A percentile compares a stretch with the other conserved stretches of the same genome.
These are phyloP conservation scores for Cyberlindnera amylophila DNA, from an alignment of 805 yeast species.

Conservation along the genomic window DNA sequence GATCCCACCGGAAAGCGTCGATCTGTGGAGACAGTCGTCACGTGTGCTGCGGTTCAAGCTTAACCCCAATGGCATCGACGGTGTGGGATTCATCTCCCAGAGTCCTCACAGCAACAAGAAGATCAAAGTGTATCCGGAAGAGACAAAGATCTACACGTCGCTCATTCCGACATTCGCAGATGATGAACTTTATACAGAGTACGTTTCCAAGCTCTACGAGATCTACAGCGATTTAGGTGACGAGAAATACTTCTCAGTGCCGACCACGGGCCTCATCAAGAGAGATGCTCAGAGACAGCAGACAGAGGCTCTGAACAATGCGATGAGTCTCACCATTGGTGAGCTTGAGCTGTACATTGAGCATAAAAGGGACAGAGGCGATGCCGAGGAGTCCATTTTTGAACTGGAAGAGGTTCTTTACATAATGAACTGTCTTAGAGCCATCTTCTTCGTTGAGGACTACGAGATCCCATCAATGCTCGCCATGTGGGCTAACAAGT, in stretches of 20 bases:
- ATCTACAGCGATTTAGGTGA: constrained; percentile 47
- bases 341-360: constrained; percentile 34
- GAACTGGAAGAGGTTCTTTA: constrained; percentile 44
- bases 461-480: constrained; percentile 39
- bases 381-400: constrained; percentile 27
- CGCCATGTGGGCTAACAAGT: constrained; percentile 63
- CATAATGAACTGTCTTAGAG: constrained; percentile 55
- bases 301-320: constrained; percentile 32
- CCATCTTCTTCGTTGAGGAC: constrained; percentile 40
- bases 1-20: constrained; percentile 30
- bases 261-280: constrained; percentile 37
- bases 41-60: constrained; percentile 41
- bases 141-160: constrained; percentile 41
- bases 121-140: constrained; percentile 33
- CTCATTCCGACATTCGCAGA: constrained; percentile 36
- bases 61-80: constrained; percentile 42
- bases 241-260: constrained; percentile 38
- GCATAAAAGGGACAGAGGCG: constrained; percentile 30
- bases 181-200: constrained; percentile 40
- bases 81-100: constrained; percentile 37
- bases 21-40: constrained; percentile 32
- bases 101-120: constrained; percentile 23
- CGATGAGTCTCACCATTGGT: constrained; percentile 31
- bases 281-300: constrained; percentile 33
- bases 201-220: constrained; percentile 48